A percentile compares a stretch with the other conserved stretches of the same genome.
phyloP scores from a whole-genome alignment of 257 asterid genomes.

The Knoxia roxburghii region DNA sequence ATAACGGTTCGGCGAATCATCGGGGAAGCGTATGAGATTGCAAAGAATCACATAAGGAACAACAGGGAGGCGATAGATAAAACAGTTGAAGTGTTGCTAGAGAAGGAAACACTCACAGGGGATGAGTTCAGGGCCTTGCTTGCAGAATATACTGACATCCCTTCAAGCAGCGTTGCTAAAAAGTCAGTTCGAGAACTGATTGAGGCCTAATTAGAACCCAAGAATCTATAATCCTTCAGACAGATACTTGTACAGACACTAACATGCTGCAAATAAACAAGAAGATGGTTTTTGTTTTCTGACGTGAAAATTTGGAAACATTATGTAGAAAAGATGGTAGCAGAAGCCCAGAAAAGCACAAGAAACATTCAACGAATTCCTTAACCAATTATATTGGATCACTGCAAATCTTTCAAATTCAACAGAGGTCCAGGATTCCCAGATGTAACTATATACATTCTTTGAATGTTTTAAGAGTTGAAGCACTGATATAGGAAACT shows the following conservation, averaged over 20 bases:
- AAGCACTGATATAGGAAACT: neutral
- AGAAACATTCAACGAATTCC: too few species aligned
- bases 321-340: neutral
- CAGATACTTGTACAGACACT: neutral
- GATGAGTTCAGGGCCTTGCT: constrained; percentile 61
- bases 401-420: neutral
- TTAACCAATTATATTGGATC: neutral
- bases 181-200: constrained; percentile 40
- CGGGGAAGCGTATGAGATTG: constrained; percentile 45
- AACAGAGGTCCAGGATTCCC: neutral
- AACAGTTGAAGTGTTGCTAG: constrained; percentile 55
- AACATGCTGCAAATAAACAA: too few species aligned
- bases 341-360: neutral
- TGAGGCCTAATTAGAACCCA: constrained; percentile 33
- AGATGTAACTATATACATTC: too few species aligned
- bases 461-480: neutral
- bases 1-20: constrained; percentile 33
- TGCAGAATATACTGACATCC: constrained; percentile 39
- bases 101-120: constrained; percentile 61
- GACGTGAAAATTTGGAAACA: too few species aligned
- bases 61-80: constrained; percentile 63
- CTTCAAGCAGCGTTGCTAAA: constrained; percentile 27
- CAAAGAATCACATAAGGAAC: constrained; percentile 44
- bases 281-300: too few species aligned
- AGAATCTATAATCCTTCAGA: neutral